Conservation (phyloP, 768 basidiomycete species). For the Symmetrospora coprosmae region DNA sequence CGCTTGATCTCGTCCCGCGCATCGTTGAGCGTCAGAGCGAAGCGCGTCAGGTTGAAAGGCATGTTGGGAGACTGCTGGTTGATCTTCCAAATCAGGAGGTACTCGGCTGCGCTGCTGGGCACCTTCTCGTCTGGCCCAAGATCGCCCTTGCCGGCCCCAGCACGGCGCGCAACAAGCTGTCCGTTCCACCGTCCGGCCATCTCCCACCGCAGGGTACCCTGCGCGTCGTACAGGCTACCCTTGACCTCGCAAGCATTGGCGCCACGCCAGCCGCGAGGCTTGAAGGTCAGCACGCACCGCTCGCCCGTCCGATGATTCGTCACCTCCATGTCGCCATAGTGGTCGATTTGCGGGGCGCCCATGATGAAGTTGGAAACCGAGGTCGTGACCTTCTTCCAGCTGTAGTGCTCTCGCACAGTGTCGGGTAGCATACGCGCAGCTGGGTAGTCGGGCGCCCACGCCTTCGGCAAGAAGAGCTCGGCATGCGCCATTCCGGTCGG, state of each 20-base stretch:
- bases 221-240: slow-evolving; percentile 57
- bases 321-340: slow-evolving; percentile 77
- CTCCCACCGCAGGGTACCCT: slow-evolving; percentile 59
- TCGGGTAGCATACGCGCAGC: slow-evolving; percentile 32
- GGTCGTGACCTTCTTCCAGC: slow-evolving; percentile 88
- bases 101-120: slow-evolving; percentile 47
- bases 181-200: slow-evolving; percentile 93
- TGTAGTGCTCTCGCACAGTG: slow-evolving; percentile 74
- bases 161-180: slow-evolving; percentile 71
- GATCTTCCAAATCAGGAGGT: slow-evolving; percentile 82
- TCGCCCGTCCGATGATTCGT: slow-evolving; percentile 85
- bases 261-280: slow-evolving; percentile 87
- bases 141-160: slow-evolving; percentile 47
- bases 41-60: slow-evolving; percentile 92
- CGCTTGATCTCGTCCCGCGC: slow-evolving; percentile 55
- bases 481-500: slow-evolving; percentile 89
- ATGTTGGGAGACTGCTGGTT: slow-evolving; percentile 57
- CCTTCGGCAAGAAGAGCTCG: slow-evolving; percentile 60
- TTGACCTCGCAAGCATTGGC: slow-evolving; percentile 85
- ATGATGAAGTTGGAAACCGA: slow-evolving; percentile 78
- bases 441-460: slow-evolving; percentile 52
- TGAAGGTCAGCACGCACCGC: slow-evolving; percentile 77
- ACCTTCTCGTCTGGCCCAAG: slow-evolving; percentile 61
- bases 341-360: slow-evolving; percentile 73
- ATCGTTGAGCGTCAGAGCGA: slow-evolving; percentile 81